These are phyloP conservation scores for Mucor lusitanicus DNA, from an alignment of 371 early-diverging fungal genomes.

Conservation along the genomic window DNA sequence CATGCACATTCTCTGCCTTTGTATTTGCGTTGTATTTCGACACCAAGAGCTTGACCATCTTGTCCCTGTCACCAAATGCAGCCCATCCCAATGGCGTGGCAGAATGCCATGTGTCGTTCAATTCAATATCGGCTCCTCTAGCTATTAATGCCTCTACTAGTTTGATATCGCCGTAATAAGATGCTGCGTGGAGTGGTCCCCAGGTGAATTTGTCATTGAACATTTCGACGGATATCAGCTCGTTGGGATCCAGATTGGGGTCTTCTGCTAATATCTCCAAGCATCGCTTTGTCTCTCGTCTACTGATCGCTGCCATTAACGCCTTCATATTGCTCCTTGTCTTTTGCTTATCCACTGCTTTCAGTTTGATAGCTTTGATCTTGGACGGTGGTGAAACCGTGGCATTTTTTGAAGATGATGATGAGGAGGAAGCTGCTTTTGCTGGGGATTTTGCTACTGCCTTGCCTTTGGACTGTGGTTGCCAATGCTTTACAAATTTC, in stretches of 20 bases:
- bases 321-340: conserved; percentile 7
- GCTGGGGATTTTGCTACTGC: conserved; percentile 38
- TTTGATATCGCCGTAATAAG: conserved; percentile 76
- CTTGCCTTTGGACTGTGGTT: conserved; percentile 17
- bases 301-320: conserved; percentile 35
- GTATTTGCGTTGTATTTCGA: conserved; percentile 67
- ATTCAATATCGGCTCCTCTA: conserved; percentile 78
- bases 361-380: conserved; percentile 42
- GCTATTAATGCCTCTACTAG: conserved; percentile 67
- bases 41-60: conserved; percentile 59
- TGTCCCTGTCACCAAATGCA: conserved; percentile 70
- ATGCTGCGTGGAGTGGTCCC: conserved; percentile 88
- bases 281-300: conserved; percentile 33
- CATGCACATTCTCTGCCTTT: conserved; percentile 66
- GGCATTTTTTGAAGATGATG: neutral
- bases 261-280: conserved; percentile 34
- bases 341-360: conserved; percentile 41
- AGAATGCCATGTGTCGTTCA: conserved; percentile 84
- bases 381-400: conserved; percentile 8
- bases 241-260: conserved; percentile 52
- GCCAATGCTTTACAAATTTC: conserved; percentile 46
- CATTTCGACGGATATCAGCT: conserved; percentile 55
- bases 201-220: conserved; percentile 78
- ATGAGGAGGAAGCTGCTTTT: conserved; percentile 18
- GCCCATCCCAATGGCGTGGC: conserved; percentile 93